Conservation (phyloP, 2,329 filamentous ascomycete species). For the Colletotrichum sp. region DNA sequence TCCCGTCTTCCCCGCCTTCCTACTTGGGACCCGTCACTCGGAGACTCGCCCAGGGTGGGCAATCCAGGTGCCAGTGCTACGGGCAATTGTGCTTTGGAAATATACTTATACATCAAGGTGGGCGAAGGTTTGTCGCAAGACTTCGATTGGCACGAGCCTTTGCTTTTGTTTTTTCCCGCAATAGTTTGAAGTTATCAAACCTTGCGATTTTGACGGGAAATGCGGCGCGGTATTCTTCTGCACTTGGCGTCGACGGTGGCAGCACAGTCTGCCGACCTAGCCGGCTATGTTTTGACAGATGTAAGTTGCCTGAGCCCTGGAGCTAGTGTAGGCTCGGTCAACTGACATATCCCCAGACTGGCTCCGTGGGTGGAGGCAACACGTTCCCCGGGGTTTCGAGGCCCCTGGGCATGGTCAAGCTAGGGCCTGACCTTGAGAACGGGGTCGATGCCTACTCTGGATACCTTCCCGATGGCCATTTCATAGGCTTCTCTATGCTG, state of each 20-base stretch:
- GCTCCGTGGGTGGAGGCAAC: constrained; percentile 50
- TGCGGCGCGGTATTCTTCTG: background rate
- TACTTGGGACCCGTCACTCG: background rate
- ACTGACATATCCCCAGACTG: constrained; percentile 41
- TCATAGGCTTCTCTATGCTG: constrained; percentile 67
- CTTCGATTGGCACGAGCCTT: background rate
- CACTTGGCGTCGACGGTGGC: constrained; percentile 1
- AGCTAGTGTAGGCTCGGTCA: background rate
- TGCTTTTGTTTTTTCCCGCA: background rate
- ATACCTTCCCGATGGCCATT: constrained; percentile 53
- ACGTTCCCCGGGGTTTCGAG: constrained; percentile 55
- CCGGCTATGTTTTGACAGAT: constrained; percentile 38
- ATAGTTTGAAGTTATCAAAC: background rate
- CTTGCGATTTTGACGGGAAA: background rate
- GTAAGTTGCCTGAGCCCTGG: constrained; percentile 25
- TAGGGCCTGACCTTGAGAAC: constrained; percentile 54
- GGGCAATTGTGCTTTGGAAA: background rate
- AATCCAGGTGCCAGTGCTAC: background rate
- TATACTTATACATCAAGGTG: background rate
- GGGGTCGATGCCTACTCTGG: constrained; percentile 59
- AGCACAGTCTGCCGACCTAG: constrained; percentile 27
- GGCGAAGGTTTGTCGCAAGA: background rate
- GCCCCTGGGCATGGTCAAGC: constrained; percentile 53
- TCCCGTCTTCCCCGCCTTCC: background rate
- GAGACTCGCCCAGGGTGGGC: background rate